A percentile compares a stretch with the other conserved stretches of the same genome.
phyloP scores from a whole-genome alignment of 2,329 filamentous ascomycete species.

The Orbilia quercus region DNA sequence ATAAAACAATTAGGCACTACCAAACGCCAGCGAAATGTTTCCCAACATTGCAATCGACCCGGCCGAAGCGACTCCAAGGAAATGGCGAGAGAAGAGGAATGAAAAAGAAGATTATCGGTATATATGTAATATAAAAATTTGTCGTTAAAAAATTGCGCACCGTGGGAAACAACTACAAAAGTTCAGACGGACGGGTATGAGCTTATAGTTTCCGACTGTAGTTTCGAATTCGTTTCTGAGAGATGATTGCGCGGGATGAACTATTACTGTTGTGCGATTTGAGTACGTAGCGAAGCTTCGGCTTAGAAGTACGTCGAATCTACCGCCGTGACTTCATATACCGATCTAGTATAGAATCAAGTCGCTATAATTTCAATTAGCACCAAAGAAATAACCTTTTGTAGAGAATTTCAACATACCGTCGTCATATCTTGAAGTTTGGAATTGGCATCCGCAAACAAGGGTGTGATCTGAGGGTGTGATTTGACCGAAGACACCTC shows the following conservation, averaged over 20 bases:
- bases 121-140: constrained; percentile 14
- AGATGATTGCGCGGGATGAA: background rate
- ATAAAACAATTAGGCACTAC: constrained; percentile 19
- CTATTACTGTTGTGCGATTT: no score
- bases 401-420: constrained; percentile 64
- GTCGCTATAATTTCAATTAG: constrained; percentile 35
- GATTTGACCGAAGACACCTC: constrained; percentile 83
- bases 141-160: background rate
- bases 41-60: constrained; percentile 56
- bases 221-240: constrained; percentile 7
- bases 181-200: background rate
- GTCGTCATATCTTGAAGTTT: constrained; percentile 86
- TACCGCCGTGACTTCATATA: constrained; percentile 56
- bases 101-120: constrained; percentile 14
- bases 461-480: constrained; percentile 80
- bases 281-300: background rate
- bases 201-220: constrained; percentile 13
- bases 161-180: background rate
- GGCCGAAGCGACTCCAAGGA: constrained; percentile 56
- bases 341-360: constrained; percentile 51
- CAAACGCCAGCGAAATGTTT: constrained; percentile 56
- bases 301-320: constrained; percentile 23
- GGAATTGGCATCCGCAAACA: constrained; percentile 89
- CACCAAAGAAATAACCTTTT: background rate
- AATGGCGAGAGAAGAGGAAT: constrained; percentile 42